phyloP scores from a whole-genome alignment of 2,329 filamentous ascomycete genomes.

The Fusarium bactridioides region DNA sequence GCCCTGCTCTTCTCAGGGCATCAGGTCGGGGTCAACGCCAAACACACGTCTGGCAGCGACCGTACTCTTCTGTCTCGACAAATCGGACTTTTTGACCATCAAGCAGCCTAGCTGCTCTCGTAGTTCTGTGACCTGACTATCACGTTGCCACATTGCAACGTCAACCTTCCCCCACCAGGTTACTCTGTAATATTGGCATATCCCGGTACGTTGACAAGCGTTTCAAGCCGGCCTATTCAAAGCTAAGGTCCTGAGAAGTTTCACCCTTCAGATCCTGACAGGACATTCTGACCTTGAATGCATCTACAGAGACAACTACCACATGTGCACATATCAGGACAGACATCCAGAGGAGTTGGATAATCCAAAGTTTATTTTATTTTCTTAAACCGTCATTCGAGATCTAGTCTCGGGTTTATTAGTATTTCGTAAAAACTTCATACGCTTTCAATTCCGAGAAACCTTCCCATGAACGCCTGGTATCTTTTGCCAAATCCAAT shows the following conservation, averaged over 20 bases:
- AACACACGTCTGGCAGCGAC: not conserved
- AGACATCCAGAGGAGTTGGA: not conserved
- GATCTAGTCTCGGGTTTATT: not conserved
- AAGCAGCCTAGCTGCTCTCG: not conserved
- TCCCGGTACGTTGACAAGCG: not conserved
- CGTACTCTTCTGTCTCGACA: not conserved
- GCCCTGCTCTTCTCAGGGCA: not conserved
- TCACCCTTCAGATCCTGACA: not conserved
- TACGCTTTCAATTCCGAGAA: not conserved
- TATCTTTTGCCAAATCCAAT: constrained; percentile 23
- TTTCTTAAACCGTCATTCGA: not conserved
- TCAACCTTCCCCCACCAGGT: not conserved
- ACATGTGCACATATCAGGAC: not conserved
- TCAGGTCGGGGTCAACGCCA: not conserved
- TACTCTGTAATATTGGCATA: not conserved
- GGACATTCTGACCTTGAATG: not conserved
- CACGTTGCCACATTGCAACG: constrained; percentile 15
- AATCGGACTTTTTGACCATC: not conserved
- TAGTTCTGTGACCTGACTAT: not conserved
- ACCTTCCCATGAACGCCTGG: constrained; percentile 21
- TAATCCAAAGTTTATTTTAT: not conserved
- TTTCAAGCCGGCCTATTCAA: not conserved
- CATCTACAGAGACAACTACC: too few species aligned
- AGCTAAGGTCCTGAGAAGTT: too few species aligned
- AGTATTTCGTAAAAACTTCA: not conserved